Conservation (phyloP, 257 asterid species). For the Parsonsia alboflavescens region DNA sequence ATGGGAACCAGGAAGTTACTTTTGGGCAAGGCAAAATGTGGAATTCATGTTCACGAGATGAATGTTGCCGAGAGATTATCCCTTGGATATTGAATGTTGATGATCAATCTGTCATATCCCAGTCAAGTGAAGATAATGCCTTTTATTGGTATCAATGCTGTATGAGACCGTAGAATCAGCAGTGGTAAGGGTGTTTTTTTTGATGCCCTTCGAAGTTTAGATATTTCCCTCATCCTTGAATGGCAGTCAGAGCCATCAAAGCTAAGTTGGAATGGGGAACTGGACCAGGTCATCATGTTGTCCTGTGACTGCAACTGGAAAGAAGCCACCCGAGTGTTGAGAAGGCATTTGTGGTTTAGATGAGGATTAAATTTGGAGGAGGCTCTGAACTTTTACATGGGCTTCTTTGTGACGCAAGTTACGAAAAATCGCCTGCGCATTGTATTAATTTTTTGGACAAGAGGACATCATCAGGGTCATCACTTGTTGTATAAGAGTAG, state of each 20-base stretch:
- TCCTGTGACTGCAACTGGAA: not conserved
- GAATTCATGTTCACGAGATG: not conserved
- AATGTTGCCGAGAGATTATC: not conserved
- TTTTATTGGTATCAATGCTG: not conserved
- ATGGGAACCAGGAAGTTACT: not conserved
- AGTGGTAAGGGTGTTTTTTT: not conserved
- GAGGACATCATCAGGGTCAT: not conserved
- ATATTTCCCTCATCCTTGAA: not conserved
- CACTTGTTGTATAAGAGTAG: not conserved
- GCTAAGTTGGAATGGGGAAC: not conserved
- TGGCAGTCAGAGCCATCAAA: not conserved
- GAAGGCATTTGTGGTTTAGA: not conserved
- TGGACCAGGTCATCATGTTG: not conserved
- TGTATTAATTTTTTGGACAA: not conserved
- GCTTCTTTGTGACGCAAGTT: slow-evolving; percentile 15
- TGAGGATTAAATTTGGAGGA: not conserved
- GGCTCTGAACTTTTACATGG: not conserved
- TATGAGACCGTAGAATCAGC: too few species aligned
- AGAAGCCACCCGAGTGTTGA: not conserved
- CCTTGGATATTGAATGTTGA: not conserved
- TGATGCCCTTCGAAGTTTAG: not conserved
- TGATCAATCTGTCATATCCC: not conserved
- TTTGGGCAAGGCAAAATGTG: not conserved
- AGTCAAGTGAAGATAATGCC: not conserved
- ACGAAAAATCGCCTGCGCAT: not conserved